Evolutionary conservation across 2,329 filamentous ascomycete genomes (phyloP).

Genomic region (Chaetomiaceae sp.): DNA sequence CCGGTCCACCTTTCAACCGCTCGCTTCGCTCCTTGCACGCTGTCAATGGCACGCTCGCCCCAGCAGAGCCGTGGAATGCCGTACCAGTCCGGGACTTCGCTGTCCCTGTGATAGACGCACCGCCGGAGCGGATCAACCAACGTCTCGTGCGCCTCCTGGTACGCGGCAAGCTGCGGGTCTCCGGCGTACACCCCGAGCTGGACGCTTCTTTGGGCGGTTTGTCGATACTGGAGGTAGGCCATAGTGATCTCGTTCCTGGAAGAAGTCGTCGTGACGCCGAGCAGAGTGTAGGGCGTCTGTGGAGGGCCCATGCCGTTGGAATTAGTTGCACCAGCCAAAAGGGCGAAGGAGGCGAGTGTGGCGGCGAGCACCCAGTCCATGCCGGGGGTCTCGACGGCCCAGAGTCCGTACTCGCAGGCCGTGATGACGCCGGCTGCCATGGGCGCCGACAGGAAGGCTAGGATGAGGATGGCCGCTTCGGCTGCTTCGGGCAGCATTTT

Average conservation of each 20-base stretch:
- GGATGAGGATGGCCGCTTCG: too few relatives aligned
- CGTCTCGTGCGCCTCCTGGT: neutral
- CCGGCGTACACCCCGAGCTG: neutral
- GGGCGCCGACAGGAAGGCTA: too few relatives aligned
- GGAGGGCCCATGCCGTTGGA: too few relatives aligned
- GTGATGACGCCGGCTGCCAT: too few relatives aligned
- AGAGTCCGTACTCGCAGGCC: too few relatives aligned
- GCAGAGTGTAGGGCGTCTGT: neutral
- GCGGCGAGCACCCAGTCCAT: too few relatives aligned
- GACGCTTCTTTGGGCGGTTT: neutral
- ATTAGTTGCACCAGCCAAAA: too few relatives aligned
- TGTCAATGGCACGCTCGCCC: neutral
- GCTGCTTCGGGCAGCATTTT: too few relatives aligned
- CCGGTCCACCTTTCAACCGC: neutral
- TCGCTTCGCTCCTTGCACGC: neutral
- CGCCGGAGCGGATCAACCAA: conserved; percentile 2
- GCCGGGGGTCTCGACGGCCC: too few relatives aligned
- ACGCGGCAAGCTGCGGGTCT: neutral
- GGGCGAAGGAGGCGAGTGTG: too few relatives aligned
- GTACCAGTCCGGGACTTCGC: conserved; percentile 9
- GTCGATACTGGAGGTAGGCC: neutral
- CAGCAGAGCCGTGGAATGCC: conserved; percentile 1
- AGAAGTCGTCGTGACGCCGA: neutral
- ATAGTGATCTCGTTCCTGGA: neutral
- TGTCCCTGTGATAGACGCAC: conserved; percentile 10